Evolutionary conservation across 192 early-diverging fungal species (phyloP).

Genomic region (Coemansia umbellata): DNA sequence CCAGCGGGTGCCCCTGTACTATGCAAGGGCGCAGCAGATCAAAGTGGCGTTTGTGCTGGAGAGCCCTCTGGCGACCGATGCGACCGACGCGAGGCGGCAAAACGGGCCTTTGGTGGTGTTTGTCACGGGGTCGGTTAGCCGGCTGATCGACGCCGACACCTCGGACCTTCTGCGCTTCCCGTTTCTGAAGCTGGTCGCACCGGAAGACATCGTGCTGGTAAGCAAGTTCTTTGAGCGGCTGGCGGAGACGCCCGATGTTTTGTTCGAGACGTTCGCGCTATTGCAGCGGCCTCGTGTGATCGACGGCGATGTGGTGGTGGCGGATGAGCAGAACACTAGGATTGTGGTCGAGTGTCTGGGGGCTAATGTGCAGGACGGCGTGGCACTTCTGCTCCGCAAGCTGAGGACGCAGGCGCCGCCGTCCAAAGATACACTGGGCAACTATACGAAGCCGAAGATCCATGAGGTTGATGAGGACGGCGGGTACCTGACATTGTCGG

Average conservation of each 20-base stretch:
- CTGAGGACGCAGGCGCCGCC: constrained; percentile 16
- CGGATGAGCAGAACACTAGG: constrained; percentile 27
- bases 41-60: constrained; percentile 44
- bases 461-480: constrained; percentile 27
- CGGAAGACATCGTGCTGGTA: constrained; percentile 37
- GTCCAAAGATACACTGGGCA: constrained; percentile 22
- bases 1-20: constrained; percentile 31
- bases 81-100: constrained; percentile 10
- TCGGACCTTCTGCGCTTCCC: constrained; percentile 35
- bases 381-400: constrained; percentile 31
- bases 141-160: constrained; percentile 35
- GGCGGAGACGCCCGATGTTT: constrained; percentile 21
- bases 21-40: constrained; percentile 28
- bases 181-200: constrained; percentile 42
- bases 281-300: constrained; percentile 35
- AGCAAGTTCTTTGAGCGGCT: constrained; percentile 37
- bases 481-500: constrained; percentile 34
- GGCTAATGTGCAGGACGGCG: constrained; percentile 42
- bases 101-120: constrained; percentile 35
- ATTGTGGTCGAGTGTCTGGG: constrained; percentile 39
- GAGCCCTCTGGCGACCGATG: constrained; percentile 13
- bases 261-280: constrained; percentile 37
- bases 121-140: constrained; percentile 31
- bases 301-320: constrained; percentile 31
- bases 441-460: constrained; percentile 11